Percentiles rank a stretch among this genome's conserved stretches.
Evolutionary conservation across 202 grass and related monocot species (phyloP).

Genomic region (Bolboschoenoplectus hybrid): DNA sequence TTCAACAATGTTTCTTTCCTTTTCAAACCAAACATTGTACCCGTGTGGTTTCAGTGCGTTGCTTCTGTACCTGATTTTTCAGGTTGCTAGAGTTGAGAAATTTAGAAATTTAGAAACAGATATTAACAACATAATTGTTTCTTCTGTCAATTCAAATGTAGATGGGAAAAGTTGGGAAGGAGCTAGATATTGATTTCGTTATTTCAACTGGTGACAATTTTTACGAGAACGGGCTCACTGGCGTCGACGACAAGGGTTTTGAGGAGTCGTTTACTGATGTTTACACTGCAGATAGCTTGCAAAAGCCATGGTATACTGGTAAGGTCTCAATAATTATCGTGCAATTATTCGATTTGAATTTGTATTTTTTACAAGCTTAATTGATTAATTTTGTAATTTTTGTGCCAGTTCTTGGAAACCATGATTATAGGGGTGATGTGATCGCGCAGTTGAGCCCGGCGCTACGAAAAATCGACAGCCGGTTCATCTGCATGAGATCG

Average conservation of each 20-base stretch:
- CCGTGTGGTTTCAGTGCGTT: background rate
- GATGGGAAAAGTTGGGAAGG: conserved; percentile 70
- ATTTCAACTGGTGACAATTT: conserved; percentile 84
- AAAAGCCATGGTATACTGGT: conserved; percentile 83
- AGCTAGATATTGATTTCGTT: conserved; percentile 61
- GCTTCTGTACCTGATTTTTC: background rate
- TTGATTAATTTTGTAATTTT: background rate
- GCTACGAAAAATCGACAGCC: conserved; percentile 55
- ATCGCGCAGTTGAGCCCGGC: conserved; percentile 59
- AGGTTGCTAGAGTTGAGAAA: background rate
- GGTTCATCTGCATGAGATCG: conserved; percentile 71
- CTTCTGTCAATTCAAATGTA: background rate
- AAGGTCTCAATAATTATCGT: conserved; percentile 17
- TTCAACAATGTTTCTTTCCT: background rate
- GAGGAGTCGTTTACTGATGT: conserved; percentile 68
- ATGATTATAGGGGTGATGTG: conserved; percentile 77
- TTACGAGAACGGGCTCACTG: conserved; percentile 68
- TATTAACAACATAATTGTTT: background rate
- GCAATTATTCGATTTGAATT: background rate
- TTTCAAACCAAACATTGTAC: background rate
- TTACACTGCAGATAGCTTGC: conserved; percentile 72
- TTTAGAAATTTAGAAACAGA: background rate
- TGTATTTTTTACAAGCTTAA: background rate
- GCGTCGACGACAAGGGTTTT: conserved; percentile 64
- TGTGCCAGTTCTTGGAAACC: conserved; percentile 66